These are phyloP conservation scores for Phytophthora sp. DNA, from an alignment of 352 stramenopile genomes.

Conservation along the genomic window DNA sequence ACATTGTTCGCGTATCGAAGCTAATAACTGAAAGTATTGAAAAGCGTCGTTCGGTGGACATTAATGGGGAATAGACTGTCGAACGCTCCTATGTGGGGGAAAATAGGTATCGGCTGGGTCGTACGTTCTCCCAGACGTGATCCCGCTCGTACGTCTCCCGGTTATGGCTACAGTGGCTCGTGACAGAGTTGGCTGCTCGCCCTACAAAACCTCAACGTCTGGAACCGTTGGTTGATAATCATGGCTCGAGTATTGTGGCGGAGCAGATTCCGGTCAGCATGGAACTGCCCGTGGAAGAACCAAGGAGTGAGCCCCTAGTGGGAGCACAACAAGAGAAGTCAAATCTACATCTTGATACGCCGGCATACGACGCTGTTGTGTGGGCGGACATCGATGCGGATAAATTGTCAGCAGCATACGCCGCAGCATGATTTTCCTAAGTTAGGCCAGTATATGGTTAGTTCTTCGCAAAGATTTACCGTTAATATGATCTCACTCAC, in stretches of 20 bases:
- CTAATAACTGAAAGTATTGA: constrained; percentile 1
- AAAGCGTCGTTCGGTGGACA: not conserved
- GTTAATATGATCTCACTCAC: too few species aligned
- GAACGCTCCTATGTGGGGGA: not conserved
- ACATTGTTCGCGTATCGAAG: constrained; percentile 7
- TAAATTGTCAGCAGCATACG: too few species aligned
- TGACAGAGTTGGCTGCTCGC: not conserved
- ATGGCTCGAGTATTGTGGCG: not conserved
- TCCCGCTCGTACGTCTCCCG: too few species aligned
- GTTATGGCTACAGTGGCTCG: not conserved
- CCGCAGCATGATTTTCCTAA: too few species aligned
- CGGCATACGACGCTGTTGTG: too few species aligned
- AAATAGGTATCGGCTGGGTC: not conserved
- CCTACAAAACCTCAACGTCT: constrained; percentile 1
- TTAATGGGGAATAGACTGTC: not conserved
- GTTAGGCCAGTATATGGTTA: too few species aligned
- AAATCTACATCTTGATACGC: too few species aligned
- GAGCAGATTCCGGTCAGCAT: not conserved
- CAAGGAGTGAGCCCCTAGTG: not conserved
- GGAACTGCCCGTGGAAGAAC: not conserved
- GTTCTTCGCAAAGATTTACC: too few species aligned
- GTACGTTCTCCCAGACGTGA: not conserved
- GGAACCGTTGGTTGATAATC: too few species aligned
- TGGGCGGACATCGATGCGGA: too few species aligned
- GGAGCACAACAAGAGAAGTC: too few species aligned